Base-by-base conservation (phyloP, 495 filamentous ascomycete species). In the Tetracladium marchalianum region DNA sequence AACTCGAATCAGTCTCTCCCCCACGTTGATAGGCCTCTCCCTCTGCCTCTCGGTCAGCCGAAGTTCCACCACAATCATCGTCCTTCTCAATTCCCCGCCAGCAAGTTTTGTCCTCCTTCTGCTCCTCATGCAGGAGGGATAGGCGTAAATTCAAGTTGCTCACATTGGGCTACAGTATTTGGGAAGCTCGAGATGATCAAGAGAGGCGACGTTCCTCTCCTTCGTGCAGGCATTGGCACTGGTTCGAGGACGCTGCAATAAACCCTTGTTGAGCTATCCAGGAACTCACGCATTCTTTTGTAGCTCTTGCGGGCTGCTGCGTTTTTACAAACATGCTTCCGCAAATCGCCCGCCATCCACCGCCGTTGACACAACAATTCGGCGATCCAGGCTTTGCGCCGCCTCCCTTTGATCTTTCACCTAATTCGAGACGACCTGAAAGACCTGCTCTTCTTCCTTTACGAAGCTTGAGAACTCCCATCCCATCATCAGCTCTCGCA, bases 141-240 rank as follows among this genome's bases (percentile, higher is more conserved):
- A 50, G 46, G 34, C 27, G 31, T 33, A 8, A 45, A 43, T 24
- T 35, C 18, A 39, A 44, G 43, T 48, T 40, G 46, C 50, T 46
- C 50, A 53, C 11, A 19, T 19, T 46, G 50, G 50, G 50, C 54
- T 53, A 43, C 39, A 32, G 41, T 32, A 43, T 46, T 32, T 33
- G 35, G 31, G 35, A 39, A 44, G 54, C 45, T 44, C 42, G 55
- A 54, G 39, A 58, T 58, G 51, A 51, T 43, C 44, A 51, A 50
- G 44, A 48, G 31, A 50, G 39, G 43, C 43, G 41, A 45, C 47
- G 34, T 38, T 50, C 33, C 32, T 40, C 53, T 56, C 43, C 47
- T 51, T 51, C 54, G 51, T 51, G 40, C 51, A 51, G 55, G 55
- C 45, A 58, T 58, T 46, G 52, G 52, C 33, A 51, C 52, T 37